These are phyloP conservation scores for Plasmopara viticola DNA, from an alignment of 352 stramenopile species.

Conservation along the genomic window DNA sequence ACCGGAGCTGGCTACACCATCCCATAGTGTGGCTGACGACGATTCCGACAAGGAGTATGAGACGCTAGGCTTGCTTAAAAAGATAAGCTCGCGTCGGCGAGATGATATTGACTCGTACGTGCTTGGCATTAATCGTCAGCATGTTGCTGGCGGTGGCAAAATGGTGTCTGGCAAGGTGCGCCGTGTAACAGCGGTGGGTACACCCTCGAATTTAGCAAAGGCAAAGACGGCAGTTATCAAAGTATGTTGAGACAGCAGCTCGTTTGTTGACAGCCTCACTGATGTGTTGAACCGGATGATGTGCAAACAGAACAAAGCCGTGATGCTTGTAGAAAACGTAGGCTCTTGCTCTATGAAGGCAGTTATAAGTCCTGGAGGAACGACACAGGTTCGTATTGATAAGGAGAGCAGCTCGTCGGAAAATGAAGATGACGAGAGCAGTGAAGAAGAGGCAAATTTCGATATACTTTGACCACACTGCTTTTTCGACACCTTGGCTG, in stretches of 20 bases:
- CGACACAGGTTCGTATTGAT: constrained; percentile 48
- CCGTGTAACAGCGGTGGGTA: constrained; percentile 17
- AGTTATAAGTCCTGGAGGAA: constrained; percentile 56
- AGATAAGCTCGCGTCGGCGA: constrained; percentile 45
- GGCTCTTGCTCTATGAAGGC: constrained; percentile 43
- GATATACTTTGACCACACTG: constrained; percentile 15
- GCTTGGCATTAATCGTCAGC: constrained; percentile 49
- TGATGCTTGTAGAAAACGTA: constrained; percentile 42
- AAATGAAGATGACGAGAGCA: constrained; percentile 26
- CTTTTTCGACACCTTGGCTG: background rate
- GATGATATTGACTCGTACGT: constrained; percentile 80
- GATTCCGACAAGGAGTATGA: constrained; percentile 42
- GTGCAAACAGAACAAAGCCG: constrained; percentile 24
- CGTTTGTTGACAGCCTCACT: background rate
- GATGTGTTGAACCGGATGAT: background rate
- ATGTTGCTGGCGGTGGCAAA: constrained; percentile 24
- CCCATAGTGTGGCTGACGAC: constrained; percentile 33
- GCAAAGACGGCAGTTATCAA: constrained; percentile 30
- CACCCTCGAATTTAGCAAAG: constrained; percentile 9
- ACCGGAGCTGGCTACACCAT: constrained; percentile 25
- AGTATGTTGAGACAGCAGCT: constrained; percentile 10
- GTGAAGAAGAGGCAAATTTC: constrained; percentile 25
- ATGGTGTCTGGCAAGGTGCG: constrained; percentile 33
- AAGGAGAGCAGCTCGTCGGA: constrained; percentile 48
- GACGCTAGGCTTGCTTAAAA: constrained; percentile 37